Conservation (phyloP, 2,329 filamentous ascomycete genomes). For the Furcasterigmium sp. region DNA sequence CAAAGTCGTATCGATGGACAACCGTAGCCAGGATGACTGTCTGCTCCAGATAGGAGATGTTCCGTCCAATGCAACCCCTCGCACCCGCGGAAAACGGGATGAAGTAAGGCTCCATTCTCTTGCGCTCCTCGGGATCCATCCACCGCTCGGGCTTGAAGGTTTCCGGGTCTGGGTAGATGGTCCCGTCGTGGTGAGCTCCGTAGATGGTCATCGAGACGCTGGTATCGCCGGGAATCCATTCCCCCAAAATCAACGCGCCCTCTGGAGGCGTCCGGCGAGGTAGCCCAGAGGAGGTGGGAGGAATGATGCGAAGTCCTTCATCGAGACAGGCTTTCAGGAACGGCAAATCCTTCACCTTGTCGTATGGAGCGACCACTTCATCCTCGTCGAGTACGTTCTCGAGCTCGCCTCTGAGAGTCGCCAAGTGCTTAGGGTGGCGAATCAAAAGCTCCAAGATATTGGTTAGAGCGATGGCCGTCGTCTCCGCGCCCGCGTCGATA, state of each 20-base stretch:
- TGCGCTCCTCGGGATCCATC: conserved; percentile 29
- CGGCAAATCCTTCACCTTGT: conserved; percentile 43
- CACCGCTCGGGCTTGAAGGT: conserved; percentile 25
- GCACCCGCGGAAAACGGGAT: conserved; percentile 27
- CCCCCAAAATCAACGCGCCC: conserved; percentile 34
- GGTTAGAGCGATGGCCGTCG: conserved; percentile 42
- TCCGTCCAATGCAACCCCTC: conserved; percentile 19
- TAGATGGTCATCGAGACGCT: conserved; percentile 35
- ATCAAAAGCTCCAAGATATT: conserved; percentile 49
- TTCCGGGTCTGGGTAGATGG: conserved; percentile 6
- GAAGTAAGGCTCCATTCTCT: conserved; percentile 29
- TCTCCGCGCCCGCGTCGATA: conserved; percentile 45
- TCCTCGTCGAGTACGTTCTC: conserved; percentile 35
- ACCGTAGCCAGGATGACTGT: conserved; percentile 36
- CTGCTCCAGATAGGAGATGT: conserved; percentile 38
- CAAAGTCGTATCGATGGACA: conserved; percentile 36
- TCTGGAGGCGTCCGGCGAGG: conserved; percentile 38
- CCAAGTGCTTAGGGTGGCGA: conserved; percentile 33
- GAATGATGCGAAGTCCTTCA: conserved; percentile 39
- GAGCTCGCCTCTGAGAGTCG: conserved; percentile 37
- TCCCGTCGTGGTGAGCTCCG: conserved; percentile 4
- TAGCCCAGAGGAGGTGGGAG: conserved; percentile 36
- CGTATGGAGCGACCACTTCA: conserved; percentile 40
- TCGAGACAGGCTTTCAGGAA: conserved; percentile 48
- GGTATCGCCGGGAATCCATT: conserved; percentile 38